Evolutionary conservation across 345 rosid genomes (phyloP).

Genomic region (Syzygium aromaticum): DNA sequence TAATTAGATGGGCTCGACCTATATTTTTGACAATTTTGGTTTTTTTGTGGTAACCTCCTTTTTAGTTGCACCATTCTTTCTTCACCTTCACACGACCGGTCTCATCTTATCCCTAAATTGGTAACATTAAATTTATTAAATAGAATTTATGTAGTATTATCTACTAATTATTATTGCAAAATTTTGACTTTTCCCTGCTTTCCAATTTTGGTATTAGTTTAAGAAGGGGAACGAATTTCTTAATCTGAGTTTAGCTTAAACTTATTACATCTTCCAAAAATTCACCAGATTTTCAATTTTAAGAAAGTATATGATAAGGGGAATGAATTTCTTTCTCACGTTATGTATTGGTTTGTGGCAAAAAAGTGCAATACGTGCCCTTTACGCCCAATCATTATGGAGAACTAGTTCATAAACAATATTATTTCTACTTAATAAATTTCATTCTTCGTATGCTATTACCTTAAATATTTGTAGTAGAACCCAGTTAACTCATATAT

Average conservation of each 20-base stretch:
- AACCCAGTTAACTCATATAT: not conserved
- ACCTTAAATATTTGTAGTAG: not conserved
- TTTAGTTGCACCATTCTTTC: too few species aligned
- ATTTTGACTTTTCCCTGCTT: accelerated
- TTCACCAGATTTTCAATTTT: not conserved
- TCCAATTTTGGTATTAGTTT: not conserved
- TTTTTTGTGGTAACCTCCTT: too few species aligned
- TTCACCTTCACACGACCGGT: too few species aligned
- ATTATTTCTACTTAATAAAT: not conserved
- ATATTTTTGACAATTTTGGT: too few species aligned
- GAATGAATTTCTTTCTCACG: not conserved
- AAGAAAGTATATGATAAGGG: not conserved
- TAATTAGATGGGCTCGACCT: too few species aligned
- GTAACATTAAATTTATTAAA: not conserved
- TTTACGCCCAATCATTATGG: not conserved
- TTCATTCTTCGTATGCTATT: not conserved
- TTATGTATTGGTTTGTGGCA: not conserved
- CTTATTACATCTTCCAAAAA: not conserved
- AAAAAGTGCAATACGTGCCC: not conserved
- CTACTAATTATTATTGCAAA: not conserved
- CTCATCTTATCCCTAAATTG: not conserved
- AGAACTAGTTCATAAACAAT: not conserved
- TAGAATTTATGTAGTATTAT: not conserved
- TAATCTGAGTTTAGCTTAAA: not conserved
- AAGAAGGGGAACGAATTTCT: not conserved